Evolutionary conservation across 768 basidiomycete species (phyloP), one percentile per base, ranked within the genome.

Genomic region (Aureoboletus auriporus): DNA sequence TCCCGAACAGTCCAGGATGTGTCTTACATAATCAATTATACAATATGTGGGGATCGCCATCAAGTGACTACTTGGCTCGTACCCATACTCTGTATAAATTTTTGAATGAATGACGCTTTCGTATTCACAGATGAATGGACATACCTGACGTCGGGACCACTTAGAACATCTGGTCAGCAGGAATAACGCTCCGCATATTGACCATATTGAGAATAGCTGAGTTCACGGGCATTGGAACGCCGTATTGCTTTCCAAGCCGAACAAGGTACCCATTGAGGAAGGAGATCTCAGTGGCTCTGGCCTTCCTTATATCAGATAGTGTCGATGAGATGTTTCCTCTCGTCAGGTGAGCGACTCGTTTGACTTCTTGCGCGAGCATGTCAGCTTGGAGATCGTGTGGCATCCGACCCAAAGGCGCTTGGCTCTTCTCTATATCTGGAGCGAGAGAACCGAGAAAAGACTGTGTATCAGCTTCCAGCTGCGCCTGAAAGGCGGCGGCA

Each of bases 261-360:
- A 82, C 61, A 42, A 98, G 65, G 63, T 93, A 90, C 5, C 94
- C 93, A 51, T 89, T 93, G 58, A 96, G 72, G 58, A 71, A 89
- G 14, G 86, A 79, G 20, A 97, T 77, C 69, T 97, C 93, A 0
- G 92, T 93, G 6, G 60, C 52, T 44, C 71, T 70, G 37, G 84
- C 83, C 29, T 68, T 66, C 53, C 75, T 75, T 27, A 94, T 64
- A 61, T 95, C 92, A 13, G 72, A 63, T 14, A 93, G 72, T 80
- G 92, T 96, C 13, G 86, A 89, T 6, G 91, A 92, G 44, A 83
- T 76, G 61, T 93, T 92, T 12, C 69, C 68, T 36, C 67, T 70
- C 4, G 90, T 94, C 20, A 69, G 46, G 8, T 71, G 53, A 13
- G 82, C 77, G 38, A 92, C 77, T 16, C 76, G 75, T 41, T 75